phyloP scores from a whole-genome alignment of 2,329 filamentous ascomycete genomes.

The Xylaria sp. region DNA sequence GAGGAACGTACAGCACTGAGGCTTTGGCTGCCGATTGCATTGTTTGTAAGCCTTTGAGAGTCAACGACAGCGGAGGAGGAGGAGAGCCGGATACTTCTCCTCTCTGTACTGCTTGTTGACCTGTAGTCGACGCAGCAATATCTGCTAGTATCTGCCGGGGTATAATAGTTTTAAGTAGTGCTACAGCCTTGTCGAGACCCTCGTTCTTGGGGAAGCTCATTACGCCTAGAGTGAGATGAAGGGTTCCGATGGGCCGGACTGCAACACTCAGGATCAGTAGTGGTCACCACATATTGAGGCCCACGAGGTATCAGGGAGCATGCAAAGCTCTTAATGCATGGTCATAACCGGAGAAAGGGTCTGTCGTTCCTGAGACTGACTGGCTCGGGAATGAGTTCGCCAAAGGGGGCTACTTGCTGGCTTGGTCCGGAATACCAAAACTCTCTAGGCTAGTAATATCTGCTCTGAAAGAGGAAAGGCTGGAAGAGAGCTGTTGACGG shows the following conservation, averaged over 20 bases:
- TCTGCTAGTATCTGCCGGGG: slow-evolving; percentile 55
- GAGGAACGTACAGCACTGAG: slow-evolving; percentile 73
- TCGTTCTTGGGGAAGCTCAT: slow-evolving; percentile 74
- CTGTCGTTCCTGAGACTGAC: neutral
- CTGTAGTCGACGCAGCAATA: slow-evolving; percentile 20
- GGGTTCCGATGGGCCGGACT: slow-evolving; percentile 78
- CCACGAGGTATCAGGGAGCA: neutral
- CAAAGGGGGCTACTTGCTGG: slow-evolving; percentile 50
- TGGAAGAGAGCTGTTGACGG: slow-evolving; percentile 71
- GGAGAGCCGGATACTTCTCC: slow-evolving; percentile 1
- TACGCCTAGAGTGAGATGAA: slow-evolving; percentile 89
- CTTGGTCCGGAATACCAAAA: slow-evolving; percentile 69
- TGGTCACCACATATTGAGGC: neutral
- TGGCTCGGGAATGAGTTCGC: neutral
- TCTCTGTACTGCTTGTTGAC: slow-evolving; percentile 22
- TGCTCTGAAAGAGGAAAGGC: slow-evolving; percentile 69
- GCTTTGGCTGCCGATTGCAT: slow-evolving; percentile 70
- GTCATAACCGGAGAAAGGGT: too few species aligned
- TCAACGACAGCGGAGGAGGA: slow-evolving; percentile 54
- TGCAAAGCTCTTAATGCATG: neutral
- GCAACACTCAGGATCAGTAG: slow-evolving; percentile 13
- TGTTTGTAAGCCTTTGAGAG: slow-evolving; percentile 65
- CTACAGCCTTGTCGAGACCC: slow-evolving; percentile 55
- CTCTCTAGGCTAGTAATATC: slow-evolving; percentile 62
- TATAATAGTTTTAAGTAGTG: slow-evolving; percentile 53